These are phyloP conservation scores for Myriosclerotinia duriaeana DNA, from an alignment of 2,329 filamentous ascomycete genomes.

Conservation along the genomic window DNA sequence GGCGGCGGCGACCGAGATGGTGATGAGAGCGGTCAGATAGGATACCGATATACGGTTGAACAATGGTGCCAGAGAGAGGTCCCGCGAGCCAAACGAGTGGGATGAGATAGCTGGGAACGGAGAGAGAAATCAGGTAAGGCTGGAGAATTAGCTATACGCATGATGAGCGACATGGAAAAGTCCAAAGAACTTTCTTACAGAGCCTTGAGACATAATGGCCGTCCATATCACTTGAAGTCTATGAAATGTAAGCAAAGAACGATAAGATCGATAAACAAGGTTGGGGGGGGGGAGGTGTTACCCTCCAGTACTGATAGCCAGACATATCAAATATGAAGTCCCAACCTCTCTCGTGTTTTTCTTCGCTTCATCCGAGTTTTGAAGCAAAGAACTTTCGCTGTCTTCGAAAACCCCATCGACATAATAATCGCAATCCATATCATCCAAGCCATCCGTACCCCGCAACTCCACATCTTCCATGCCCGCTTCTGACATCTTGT, in stretches of 20 bases:
- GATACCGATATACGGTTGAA: conserved; percentile 55
- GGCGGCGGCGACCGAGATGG: conserved; percentile 48
- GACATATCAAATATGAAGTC: conserved; percentile 11
- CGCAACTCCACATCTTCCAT: neutral
- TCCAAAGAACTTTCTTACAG: conserved; percentile 15
- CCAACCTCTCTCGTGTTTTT: conserved; percentile 1
- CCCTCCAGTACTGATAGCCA: conserved; percentile 24
- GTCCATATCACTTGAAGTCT: conserved; percentile 27
- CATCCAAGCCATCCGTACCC: conserved; percentile 2
- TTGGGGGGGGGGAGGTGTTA: conserved; percentile 6
- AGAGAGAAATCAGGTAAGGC: conserved; percentile 45
- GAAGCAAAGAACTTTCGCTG: conserved; percentile 12
- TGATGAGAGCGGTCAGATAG: conserved; percentile 51
- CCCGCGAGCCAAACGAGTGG: conserved; percentile 57
- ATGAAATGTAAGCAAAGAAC: conserved; percentile 3
- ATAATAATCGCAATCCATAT: neutral
- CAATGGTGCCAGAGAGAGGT: conserved; percentile 52
- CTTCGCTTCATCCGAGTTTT: neutral
- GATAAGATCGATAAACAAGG: neutral
- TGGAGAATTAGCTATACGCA: conserved; percentile 10
- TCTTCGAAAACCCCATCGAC: conserved; percentile 10
- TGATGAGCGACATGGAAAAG: neutral
- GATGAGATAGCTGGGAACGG: conserved; percentile 52
- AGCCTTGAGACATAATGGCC: conserved; percentile 25
- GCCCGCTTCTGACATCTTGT: conserved; percentile 7